Conservation (phyloP, 805 yeast species). For the Millerago galiae region DNA sequence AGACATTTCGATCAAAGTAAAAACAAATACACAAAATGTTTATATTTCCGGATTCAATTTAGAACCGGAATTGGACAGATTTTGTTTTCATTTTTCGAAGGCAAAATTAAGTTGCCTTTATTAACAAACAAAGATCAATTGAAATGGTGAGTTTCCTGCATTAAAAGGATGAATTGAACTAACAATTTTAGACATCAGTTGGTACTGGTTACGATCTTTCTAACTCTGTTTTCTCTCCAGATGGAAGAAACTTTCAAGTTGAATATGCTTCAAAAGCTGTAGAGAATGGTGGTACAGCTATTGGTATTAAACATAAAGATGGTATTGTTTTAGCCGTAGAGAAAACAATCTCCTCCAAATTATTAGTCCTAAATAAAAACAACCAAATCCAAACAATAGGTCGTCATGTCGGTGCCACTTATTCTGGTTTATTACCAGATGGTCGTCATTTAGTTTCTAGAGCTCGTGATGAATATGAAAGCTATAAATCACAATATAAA, state of each 20-base stretch:
- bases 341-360: slow-evolving; percentile 78
- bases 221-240: slow-evolving; percentile 84
- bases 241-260: slow-evolving; percentile 94
- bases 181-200: slow-evolving; percentile 63
- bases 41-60: no score
- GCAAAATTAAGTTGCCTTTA: neutral
- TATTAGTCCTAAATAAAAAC: slow-evolving; percentile 84
- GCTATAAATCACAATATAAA: slow-evolving; percentile 72
- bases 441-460: slow-evolving; percentile 90
- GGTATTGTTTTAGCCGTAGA: slow-evolving; percentile 98
- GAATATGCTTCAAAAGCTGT: slow-evolving; percentile 98
- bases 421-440: slow-evolving; percentile 93
- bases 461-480: slow-evolving; percentile 85
- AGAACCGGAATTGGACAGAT: no score
- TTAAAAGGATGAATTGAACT: neutral
- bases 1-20: slow-evolving; percentile 20
- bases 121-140: neutral
- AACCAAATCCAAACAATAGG: slow-evolving; percentile 90
- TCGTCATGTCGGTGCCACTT: slow-evolving; percentile 88
- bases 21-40: no score
- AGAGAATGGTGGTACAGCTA: slow-evolving; percentile 92
- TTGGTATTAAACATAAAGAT: slow-evolving; percentile 87
- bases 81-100: neutral
- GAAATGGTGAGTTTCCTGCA: slow-evolving; percentile 1
- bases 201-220: slow-evolving; percentile 99